A percentile compares a stretch with the other conserved stretches of the same genome.
These are phyloP conservation scores for Solanum tarijense DNA, from an alignment of 257 asterid species.

Conservation along the genomic window DNA sequence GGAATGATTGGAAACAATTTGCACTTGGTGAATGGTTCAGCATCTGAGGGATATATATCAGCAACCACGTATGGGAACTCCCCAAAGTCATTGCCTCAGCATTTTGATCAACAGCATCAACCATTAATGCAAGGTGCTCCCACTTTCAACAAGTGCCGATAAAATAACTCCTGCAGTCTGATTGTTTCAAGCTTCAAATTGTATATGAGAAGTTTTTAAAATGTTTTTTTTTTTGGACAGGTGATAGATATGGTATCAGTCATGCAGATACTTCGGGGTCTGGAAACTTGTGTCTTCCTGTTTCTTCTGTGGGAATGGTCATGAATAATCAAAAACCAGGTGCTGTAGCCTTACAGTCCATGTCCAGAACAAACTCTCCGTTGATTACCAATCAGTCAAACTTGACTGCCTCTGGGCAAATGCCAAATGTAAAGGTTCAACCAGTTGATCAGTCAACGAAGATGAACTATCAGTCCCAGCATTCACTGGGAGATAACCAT, in stretches of 20 bases:
- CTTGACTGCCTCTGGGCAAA: constrained; percentile 40
- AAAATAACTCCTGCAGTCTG: background rate
- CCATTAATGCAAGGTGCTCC: constrained; percentile 53
- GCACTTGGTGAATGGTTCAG: constrained; percentile 38
- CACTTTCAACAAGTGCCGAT: background rate
- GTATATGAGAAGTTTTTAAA: background rate
- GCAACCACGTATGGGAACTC: constrained; percentile 50
- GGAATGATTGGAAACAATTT: constrained; percentile 52
- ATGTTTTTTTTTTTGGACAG: constrained; percentile 32
- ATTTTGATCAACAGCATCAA: constrained; percentile 62
- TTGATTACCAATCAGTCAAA: constrained; percentile 39
- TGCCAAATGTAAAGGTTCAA: constrained; percentile 33
- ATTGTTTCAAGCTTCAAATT: background rate
- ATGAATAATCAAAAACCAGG: constrained; percentile 42
- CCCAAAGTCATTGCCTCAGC: constrained; percentile 40
- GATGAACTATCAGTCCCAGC: constrained; percentile 45
- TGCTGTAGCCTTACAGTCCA: constrained; percentile 43
- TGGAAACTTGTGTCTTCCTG: constrained; percentile 56
- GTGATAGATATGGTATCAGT: constrained; percentile 61
- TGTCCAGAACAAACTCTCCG: constrained; percentile 37
- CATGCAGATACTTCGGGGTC: constrained; percentile 57
- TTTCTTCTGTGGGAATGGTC: constrained; percentile 42
- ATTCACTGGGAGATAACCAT: constrained; percentile 37
- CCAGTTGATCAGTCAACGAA: constrained; percentile 44
- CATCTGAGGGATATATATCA: constrained; percentile 46